A percentile compares a stretch with the other conserved stretches of the same genome.
Conservation (phyloP, 2,329 filamentous ascomycete genomes). For the Aspergillus pseudonomiae region DNA sequence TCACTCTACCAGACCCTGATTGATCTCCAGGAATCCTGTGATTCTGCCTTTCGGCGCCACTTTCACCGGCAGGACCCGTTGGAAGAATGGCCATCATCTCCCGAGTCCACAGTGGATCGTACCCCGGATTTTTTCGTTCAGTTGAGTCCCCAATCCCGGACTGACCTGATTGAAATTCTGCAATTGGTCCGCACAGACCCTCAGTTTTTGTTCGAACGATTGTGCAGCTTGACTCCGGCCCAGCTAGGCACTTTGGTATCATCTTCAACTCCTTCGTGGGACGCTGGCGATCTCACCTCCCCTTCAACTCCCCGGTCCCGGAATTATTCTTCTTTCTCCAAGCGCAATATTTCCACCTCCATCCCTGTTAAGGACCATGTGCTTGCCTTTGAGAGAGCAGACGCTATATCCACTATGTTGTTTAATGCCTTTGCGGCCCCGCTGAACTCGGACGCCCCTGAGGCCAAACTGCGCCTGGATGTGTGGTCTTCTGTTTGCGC, state of each 20-base stretch:
- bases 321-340: conserved; percentile 51
- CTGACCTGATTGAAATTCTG: conserved; percentile 77
- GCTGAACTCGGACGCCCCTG: conserved; percentile 76
- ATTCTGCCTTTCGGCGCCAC: conserved; percentile 36
- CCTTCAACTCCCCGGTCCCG: conserved; percentile 63
- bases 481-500: conserved; percentile 89
- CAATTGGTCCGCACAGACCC: conserved; percentile 82
- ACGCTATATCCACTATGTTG: conserved; percentile 80
- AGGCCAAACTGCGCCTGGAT: conserved; percentile 77
- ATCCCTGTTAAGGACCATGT: conserved; percentile 77
- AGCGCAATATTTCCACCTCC: conserved; percentile 50
- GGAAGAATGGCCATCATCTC: conserved; percentile 34
- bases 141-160: conserved; percentile 73
- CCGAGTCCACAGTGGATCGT: conserved; percentile 42
- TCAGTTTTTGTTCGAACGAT: conserved; percentile 80
- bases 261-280: conserved; percentile 76
- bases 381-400: conserved; percentile 84
- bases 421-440: conserved; percentile 90
- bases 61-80: conserved; percentile 38
- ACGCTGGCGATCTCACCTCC: conserved; percentile 83
- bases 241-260: conserved; percentile 79
- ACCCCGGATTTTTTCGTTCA: conserved; percentile 56
- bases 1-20: conserved; percentile 47
- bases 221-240: conserved; percentile 72
- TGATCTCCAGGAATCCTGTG: conserved; percentile 48